Conservation (phyloP, 116 monocot genomes). For the Papilionanthe hybrid region DNA sequence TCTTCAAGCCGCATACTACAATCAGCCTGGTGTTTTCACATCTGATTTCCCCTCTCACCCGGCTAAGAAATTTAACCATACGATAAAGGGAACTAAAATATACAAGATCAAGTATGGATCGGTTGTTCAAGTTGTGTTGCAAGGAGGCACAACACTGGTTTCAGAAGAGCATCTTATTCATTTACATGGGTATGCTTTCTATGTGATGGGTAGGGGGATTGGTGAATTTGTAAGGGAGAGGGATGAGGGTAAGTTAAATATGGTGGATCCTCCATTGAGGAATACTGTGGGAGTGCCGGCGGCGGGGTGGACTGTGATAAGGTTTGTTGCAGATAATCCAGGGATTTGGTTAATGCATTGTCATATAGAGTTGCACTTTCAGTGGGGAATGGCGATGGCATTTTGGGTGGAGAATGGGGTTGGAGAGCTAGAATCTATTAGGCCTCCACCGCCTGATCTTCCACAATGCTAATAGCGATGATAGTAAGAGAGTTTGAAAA, state of each 20-base stretch:
- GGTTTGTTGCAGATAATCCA: conserved; percentile 41
- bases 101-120: conserved; percentile 1
- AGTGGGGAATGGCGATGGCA: no score
- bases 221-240: conserved; percentile 42
- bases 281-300: conserved; percentile 48
- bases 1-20: conserved; percentile 23
- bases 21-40: conserved; percentile 25
- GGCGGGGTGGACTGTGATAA: conserved; percentile 44
- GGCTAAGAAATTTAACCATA: conserved; percentile 36
- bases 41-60: not conserved
- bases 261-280: conserved; percentile 42
- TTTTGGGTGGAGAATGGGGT: conserved; percentile 26
- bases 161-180: conserved; percentile 66
- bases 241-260: conserved; percentile 35
- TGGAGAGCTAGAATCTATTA: conserved; percentile 22
- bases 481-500: no score
- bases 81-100: conserved; percentile 10
- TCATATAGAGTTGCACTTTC: conserved; percentile 37
- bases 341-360: conserved; percentile 55
- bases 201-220: conserved; percentile 44
- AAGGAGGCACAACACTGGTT: conserved; percentile 41
- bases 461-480: no score
- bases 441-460: conserved; percentile 31
- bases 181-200: conserved; percentile 61
- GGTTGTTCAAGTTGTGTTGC: conserved; percentile 36